Conservation (phyloP, 163 green algal species). For the Volvox carteri region DNA sequence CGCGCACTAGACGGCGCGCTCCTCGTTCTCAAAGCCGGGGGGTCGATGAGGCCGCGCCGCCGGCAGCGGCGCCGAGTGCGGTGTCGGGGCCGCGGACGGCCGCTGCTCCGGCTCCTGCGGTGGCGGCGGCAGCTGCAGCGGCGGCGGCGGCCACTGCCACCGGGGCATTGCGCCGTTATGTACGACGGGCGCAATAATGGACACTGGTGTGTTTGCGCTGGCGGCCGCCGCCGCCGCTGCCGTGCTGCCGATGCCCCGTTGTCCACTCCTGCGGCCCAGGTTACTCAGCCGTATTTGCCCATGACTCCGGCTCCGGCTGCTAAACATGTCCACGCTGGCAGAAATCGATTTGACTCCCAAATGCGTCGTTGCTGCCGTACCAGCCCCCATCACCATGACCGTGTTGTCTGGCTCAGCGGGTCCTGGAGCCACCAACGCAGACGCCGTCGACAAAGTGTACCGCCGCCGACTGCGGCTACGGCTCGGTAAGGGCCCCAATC, state of each 20-base stretch:
- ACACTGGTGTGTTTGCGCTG: not conserved
- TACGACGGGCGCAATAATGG: not conserved
- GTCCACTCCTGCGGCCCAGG: not conserved
- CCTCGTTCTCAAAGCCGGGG: not conserved
- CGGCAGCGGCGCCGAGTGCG: not conserved
- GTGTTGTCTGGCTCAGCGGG: not conserved
- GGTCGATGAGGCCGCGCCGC: not conserved
- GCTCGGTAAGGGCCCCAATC: not conserved
- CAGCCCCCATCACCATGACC: not conserved
- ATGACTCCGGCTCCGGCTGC: not conserved
- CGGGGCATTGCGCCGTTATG: not conserved
- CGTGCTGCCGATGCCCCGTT: too few species aligned
- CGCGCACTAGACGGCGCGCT: too few species aligned
- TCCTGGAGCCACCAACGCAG: not conserved
- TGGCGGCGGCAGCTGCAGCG: not conserved
- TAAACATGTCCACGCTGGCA: not conserved
- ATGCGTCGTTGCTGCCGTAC: too few species aligned
- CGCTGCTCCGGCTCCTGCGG: not conserved
- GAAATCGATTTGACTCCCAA: not conserved
- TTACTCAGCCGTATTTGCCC: not conserved
- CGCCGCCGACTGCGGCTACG: not conserved
- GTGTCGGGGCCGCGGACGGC: not conserved
- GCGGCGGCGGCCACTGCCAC: not conserved
- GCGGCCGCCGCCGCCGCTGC: not conserved
- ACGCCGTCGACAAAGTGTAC: not conserved